phyloP scores from a whole-genome alignment of 805 yeast species.

The Lipomyces oligophaga region DNA sequence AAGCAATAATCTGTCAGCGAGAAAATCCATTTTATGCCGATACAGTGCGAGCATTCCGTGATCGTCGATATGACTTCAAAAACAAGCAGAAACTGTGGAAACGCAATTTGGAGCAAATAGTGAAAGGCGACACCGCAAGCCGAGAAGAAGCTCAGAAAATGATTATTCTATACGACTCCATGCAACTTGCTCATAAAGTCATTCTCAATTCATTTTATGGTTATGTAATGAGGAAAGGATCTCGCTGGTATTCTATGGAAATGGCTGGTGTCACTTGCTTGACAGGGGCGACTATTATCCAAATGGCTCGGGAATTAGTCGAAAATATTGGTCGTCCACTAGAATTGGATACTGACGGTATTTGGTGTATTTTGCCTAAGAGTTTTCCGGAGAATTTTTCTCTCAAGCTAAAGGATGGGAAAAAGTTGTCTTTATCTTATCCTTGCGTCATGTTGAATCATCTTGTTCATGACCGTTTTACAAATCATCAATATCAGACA shows the following conservation, averaged over 20 bases:
- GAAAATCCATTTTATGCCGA: conserved; percentile 96
- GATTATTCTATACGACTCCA: conserved; percentile 88
- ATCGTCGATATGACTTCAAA: conserved; percentile 92
- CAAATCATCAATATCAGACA: conserved; percentile 92
- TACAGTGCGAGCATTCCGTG: conserved; percentile 91
- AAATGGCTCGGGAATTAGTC: conserved; percentile 89
- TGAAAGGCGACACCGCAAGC: conserved; percentile 52
- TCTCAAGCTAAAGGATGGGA: conserved; percentile 71
- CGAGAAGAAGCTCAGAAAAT: conserved; percentile 90
- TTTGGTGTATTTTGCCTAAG: conserved; percentile 95
- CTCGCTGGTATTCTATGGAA: conserved; percentile 99
- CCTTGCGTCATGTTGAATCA: conserved; percentile 97
- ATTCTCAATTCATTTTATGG: conserved; percentile 96
- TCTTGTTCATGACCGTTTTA: conserved; percentile 82
- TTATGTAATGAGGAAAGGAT: conserved; percentile 97
- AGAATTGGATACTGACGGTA: conserved; percentile 98
- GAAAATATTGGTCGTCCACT: conserved; percentile 92
- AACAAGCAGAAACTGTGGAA: conserved; percentile 94
- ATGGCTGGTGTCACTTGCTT: conserved; percentile 99
- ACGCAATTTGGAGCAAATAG: conserved; percentile 60
- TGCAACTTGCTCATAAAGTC: conserved; percentile 95
- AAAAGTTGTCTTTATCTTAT: conserved; percentile 71
- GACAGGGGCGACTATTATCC: conserved; percentile 97
- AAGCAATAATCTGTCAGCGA: conserved; percentile 92
- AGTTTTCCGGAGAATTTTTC: conserved; percentile 87